These are phyloP conservation scores for Eucalyptus cloeziana DNA, from an alignment of 345 rosid genomes.

Conservation along the genomic window DNA sequence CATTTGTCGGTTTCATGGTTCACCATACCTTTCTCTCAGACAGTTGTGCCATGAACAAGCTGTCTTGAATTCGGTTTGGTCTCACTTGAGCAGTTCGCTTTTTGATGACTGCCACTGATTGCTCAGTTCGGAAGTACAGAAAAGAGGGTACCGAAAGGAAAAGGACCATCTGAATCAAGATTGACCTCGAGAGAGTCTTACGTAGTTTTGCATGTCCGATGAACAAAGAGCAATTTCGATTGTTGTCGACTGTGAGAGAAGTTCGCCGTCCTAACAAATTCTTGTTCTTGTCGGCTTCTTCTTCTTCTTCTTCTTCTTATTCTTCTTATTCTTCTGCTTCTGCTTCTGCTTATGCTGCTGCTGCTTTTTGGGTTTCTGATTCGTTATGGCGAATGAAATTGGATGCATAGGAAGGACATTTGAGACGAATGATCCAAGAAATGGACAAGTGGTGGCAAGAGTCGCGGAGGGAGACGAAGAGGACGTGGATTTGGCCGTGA, in stretches of 20 bases:
- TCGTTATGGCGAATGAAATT: not conserved
- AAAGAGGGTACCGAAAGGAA: not conserved
- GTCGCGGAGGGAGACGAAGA: constrained; percentile 48
- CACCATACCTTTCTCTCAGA: not conserved
- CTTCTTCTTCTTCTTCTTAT: not conserved
- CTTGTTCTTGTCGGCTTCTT: not conserved
- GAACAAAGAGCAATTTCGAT: not conserved
- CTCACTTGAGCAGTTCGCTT: not conserved
- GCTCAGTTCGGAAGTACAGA: not conserved
- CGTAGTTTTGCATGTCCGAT: not conserved
- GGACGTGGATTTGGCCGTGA: constrained; percentile 52
- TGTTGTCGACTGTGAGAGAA: not conserved
- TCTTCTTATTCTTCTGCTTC: too few relatives aligned
- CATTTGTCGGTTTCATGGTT: not conserved
- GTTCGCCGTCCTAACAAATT: not conserved
- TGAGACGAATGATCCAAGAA: constrained; percentile 53
- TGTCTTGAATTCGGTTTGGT: not conserved
- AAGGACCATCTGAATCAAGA: not conserved
- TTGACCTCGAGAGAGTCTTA: not conserved
- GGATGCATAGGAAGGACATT: constrained; percentile 25
- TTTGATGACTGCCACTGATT: not conserved
- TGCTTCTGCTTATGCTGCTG: not conserved
- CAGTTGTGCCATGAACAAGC: not conserved
- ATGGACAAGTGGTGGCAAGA: constrained; percentile 22
- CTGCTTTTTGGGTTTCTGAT: not conserved